A percentile compares a stretch with the other conserved stretches of the same genome.
phyloP scores from a whole-genome alignment of 2,329 filamentous ascomycete genomes.

The Aspergillus brunneoviolaceus region DNA sequence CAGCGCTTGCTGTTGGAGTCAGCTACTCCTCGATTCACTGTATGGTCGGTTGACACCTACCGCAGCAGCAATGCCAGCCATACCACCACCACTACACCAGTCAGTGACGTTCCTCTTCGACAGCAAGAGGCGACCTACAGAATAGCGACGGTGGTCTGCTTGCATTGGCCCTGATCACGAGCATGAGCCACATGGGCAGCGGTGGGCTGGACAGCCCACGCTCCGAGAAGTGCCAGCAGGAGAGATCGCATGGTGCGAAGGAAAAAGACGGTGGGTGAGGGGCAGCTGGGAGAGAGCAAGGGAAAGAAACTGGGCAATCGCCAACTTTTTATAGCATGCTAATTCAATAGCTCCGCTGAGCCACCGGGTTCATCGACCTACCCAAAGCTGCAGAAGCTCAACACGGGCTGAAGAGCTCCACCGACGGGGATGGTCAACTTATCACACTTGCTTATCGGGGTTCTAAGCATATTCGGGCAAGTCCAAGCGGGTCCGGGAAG shows the following conservation, averaged over 20 bases:
- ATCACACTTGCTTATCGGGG: neutral
- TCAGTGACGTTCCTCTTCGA: neutral
- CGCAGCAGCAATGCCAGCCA: constrained; percentile 63
- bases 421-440: neutral
- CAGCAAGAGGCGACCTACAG: constrained; percentile 20
- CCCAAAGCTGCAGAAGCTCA: neutral
- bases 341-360: neutral
- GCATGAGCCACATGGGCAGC: constrained; percentile 16
- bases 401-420: neutral
- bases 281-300: neutral
- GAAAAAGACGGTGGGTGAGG: neutral
- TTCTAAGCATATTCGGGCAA: constrained; percentile 1
- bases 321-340: neutral
- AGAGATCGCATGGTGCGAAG: neutral
- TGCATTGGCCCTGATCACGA: constrained; percentile 23
- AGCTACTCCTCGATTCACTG: neutral
- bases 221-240: neutral
- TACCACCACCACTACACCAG: constrained; percentile 52
- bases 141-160: constrained; percentile 34
- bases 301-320: neutral
- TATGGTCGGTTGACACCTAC: constrained; percentile 28
- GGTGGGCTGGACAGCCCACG: constrained; percentile 4
- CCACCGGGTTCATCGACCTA: no score
- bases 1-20: constrained; percentile 52
- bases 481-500: constrained; percentile 2